phyloP scores from a whole-genome alignment of 768 basidiomycete species.

The Serendipita sp. region DNA sequence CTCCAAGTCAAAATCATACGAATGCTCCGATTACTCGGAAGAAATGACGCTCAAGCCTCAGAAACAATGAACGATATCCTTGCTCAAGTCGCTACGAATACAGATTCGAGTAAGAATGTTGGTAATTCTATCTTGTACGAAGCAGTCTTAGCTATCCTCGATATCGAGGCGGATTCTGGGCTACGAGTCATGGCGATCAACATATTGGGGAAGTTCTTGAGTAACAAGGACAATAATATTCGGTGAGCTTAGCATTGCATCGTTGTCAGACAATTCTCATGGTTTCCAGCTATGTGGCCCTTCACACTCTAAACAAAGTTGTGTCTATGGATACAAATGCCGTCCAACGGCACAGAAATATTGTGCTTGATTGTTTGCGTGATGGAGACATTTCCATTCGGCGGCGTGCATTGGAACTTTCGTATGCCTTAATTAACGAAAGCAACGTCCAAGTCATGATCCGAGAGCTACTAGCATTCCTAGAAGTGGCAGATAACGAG shows the following conservation, averaged over 20 bases:
- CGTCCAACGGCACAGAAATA: slow-evolving; percentile 93
- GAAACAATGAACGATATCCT: slow-evolving; percentile 98
- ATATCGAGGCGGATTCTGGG: slow-evolving; percentile 92
- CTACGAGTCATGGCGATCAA: slow-evolving; percentile 99
- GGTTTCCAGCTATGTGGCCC: slow-evolving; percentile 69
- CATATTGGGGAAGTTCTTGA: slow-evolving; percentile 93
- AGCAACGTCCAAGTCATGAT: slow-evolving; percentile 83
- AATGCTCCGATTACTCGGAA: slow-evolving; percentile 75
- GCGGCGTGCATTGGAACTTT: slow-evolving; percentile 87
- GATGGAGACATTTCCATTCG: slow-evolving; percentile 98
- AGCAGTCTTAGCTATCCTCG: slow-evolving; percentile 87
- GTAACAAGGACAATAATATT: slow-evolving; percentile 97
- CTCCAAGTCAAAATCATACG: slow-evolving; percentile 86
- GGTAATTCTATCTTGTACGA: slow-evolving; percentile 97
- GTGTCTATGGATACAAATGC: slow-evolving; percentile 96
- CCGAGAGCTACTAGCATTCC: slow-evolving; percentile 83
- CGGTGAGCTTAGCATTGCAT: slow-evolving; percentile 39
- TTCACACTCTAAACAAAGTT: slow-evolving; percentile 96
- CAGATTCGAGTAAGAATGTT: slow-evolving; percentile 93
- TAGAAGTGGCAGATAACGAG: slow-evolving; percentile 96
- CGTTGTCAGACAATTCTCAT: not conserved
- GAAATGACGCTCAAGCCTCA: slow-evolving; percentile 68
- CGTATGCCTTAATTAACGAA: slow-evolving; percentile 94
- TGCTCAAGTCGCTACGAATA: slow-evolving; percentile 99
- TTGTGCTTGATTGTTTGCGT: slow-evolving; percentile 96